Evolutionary conservation across 2,329 filamentous ascomycete species (phyloP).

Genomic region (Aureobasidium uvarum): DNA sequence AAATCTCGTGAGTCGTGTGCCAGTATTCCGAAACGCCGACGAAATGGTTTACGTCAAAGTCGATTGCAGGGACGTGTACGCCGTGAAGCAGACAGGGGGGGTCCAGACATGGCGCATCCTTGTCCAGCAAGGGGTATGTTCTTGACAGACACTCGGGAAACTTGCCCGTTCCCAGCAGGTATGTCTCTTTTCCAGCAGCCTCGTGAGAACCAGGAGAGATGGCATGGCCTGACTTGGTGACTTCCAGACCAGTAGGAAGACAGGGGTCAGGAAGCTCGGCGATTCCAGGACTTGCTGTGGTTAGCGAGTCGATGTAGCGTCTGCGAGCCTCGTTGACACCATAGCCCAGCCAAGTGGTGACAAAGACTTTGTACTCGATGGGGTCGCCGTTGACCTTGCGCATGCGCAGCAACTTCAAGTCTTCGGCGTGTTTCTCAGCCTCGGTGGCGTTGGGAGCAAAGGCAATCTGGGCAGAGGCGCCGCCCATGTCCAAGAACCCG

Average conservation of each 20-base stretch:
- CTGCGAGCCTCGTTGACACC: conserved; percentile 91
- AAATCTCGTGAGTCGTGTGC: conserved; percentile 96
- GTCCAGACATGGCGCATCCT: conserved; percentile 80
- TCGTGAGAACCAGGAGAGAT: conserved; percentile 49
- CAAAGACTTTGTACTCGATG: conserved; percentile 85
- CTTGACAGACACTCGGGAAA: conserved; percentile 81
- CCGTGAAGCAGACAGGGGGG: conserved; percentile 86
- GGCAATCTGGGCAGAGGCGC: conserved; percentile 94
- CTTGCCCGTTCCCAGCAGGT: conserved; percentile 76
- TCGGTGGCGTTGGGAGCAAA: conserved; percentile 95
- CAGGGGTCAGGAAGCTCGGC: conserved; percentile 91
- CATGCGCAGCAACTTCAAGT: conserved; percentile 81
- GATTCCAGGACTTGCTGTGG: conserved; percentile 61
- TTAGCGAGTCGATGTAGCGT: conserved; percentile 76
- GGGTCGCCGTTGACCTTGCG: conserved; percentile 75
- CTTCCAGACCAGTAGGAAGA: conserved; percentile 72
- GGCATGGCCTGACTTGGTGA: conserved; percentile 67
- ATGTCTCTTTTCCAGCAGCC: conserved; percentile 44
- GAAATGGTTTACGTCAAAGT: conserved; percentile 97
- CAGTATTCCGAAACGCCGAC: conserved; percentile 98
- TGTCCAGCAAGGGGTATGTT: conserved; percentile 84
- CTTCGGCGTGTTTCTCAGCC: conserved; percentile 81
- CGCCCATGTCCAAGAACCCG: conserved; percentile 97
- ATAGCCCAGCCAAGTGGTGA: conserved; percentile 94
- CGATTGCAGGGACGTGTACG: conserved; percentile 88